Evolutionary conservation across 106 monocot genomes (phyloP).

Genomic region (Phalaenopsis equestris): DNA sequence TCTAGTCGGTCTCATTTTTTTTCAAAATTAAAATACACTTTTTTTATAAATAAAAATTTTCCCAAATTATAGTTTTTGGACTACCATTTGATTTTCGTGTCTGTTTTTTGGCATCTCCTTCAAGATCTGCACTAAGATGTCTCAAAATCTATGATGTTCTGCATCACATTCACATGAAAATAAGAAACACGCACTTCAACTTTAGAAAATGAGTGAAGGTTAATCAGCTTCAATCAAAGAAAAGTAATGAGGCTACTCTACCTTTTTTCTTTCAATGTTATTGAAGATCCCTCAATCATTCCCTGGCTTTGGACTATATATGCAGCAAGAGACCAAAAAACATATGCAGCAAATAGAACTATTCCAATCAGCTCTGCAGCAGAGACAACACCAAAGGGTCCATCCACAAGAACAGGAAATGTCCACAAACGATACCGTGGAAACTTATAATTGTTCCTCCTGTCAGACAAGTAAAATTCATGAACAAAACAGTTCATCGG

Average conservation of each 20-base stretch:
- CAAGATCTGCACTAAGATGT: no score
- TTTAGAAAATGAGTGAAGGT: no score
- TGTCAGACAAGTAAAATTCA: constrained; percentile 10
- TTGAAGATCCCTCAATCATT: constrained; percentile 4
- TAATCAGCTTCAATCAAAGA: background rate
- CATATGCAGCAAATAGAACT: constrained; percentile 47
- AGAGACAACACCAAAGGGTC: constrained; percentile 85
- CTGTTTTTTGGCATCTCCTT: no score
- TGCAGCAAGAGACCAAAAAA: constrained; percentile 38
- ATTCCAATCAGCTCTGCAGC: constrained; percentile 79
- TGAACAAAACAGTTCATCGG: background rate
- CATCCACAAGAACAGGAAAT: constrained; percentile 71
- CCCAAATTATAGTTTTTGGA: no score
- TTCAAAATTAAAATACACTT: no score
- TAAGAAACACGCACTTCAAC: no score
- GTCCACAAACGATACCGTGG: constrained; percentile 67
- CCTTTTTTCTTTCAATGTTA: constrained; percentile 30
- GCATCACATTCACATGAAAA: no score
- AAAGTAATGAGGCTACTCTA: constrained; percentile 13
- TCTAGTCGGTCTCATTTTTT: no score
- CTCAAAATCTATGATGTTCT: no score
- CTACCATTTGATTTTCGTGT: no score
- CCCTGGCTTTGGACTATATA: constrained; percentile 13
- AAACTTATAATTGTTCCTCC: constrained; percentile 39
- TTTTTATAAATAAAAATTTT: no score